A percentile compares a stretch with the other conserved stretches of the same genome.
These are phyloP conservation scores for Penicillium arizonense DNA, from an alignment of 495 filamentous ascomycete species.

Conservation along the genomic window DNA sequence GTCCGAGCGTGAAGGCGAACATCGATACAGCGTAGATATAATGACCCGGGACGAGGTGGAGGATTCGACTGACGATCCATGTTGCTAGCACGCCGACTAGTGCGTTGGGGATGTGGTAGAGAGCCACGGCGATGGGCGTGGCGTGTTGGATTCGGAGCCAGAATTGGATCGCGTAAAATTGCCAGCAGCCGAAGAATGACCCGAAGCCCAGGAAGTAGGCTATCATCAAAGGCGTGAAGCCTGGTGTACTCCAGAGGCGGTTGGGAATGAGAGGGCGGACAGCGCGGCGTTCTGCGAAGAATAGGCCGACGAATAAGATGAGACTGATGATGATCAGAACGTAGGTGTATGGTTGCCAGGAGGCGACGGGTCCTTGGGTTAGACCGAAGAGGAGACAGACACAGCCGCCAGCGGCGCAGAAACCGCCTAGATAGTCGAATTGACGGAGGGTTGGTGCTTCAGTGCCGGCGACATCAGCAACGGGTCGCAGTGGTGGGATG, in stretches of 20 bases:
- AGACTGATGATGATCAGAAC: slow-evolving; percentile 21
- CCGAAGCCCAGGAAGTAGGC: slow-evolving; percentile 48
- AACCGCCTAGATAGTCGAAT: slow-evolving; percentile 28
- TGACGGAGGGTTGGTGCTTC: slow-evolving; percentile 22
- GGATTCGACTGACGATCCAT: slow-evolving; percentile 37
- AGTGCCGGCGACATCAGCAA: slow-evolving; percentile 19
- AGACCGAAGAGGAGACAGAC: slow-evolving; percentile 29
- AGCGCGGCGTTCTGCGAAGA: slow-evolving; percentile 22
- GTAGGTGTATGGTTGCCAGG: slow-evolving; percentile 30
- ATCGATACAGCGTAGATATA: slow-evolving; percentile 39
- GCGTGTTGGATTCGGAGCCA: slow-evolving; percentile 42
- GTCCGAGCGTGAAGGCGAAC: slow-evolving; percentile 29
- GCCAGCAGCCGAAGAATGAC: slow-evolving; percentile 43
- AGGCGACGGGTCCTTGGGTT: slow-evolving; percentile 26
- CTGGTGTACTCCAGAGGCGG: slow-evolving; percentile 33
- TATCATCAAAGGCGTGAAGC: slow-evolving; percentile 41
- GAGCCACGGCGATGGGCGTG: slow-evolving; percentile 33
- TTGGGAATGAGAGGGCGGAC: slow-evolving; percentile 26
- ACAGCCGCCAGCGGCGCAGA: slow-evolving; percentile 24
- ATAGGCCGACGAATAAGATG: slow-evolving; percentile 20
- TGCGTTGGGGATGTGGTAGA: slow-evolving; percentile 44
- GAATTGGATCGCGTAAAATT: slow-evolving; percentile 49
- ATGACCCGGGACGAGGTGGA: slow-evolving; percentile 45
- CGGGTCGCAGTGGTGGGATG: slow-evolving; percentile 22
- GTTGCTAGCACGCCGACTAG: slow-evolving; percentile 42